Conservation (phyloP, 495 filamentous ascomycete genomes). For the Aspergillus hancockii region DNA sequence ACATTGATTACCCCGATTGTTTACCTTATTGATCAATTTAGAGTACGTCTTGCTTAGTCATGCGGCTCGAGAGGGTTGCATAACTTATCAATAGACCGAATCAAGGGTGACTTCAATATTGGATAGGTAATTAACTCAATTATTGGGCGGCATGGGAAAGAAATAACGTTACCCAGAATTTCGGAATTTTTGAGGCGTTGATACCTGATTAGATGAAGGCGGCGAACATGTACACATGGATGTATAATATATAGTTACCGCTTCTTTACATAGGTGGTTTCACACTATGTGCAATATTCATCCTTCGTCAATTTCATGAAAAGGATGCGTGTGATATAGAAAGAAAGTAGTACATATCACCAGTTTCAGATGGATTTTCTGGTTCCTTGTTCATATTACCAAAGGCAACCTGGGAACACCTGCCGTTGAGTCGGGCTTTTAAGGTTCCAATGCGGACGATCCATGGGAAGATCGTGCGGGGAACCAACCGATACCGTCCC, state of each 20-base stretch:
- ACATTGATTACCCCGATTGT: background rate
- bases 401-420: slow-evolving; percentile 6
- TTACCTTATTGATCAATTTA: background rate
- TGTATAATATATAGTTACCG: background rate
- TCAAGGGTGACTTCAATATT: slow-evolving; percentile 9
- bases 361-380: background rate
- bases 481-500: background rate
- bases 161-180: background rate
- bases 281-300: background rate
- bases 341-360: background rate
- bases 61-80: slow-evolving; percentile 1
- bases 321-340: too few relatives aligned
- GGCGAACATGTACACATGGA: background rate
- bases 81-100: slow-evolving; percentile 12
- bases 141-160: background rate
- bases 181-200: background rate
- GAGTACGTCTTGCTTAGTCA: background rate
- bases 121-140: slow-evolving; percentile 7
- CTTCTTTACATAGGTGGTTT: background rate
- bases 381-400: background rate
- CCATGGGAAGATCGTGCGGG: slow-evolving; percentile 15
- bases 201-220: background rate
- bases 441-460: slow-evolving; percentile 8
- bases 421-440: background rate
- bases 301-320: too few relatives aligned